Evolutionary conservation across 2,329 filamentous ascomycete species (phyloP).

Genomic region (Beauveria asiatica): DNA sequence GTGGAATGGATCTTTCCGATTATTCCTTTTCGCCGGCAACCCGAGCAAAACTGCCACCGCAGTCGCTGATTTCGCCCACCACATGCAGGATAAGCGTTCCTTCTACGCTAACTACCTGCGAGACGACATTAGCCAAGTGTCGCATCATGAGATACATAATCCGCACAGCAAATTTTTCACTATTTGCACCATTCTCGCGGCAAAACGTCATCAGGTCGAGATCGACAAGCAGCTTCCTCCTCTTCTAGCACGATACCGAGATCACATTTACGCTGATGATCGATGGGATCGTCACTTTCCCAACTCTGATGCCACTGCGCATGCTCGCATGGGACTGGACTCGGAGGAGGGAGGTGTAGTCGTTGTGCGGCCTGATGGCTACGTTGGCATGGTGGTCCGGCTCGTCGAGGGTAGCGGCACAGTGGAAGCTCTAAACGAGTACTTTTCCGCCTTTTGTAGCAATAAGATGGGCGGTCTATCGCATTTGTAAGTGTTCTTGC

Average conservation of each 20-base stretch:
- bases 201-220: conserved; percentile 59
- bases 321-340: conserved; percentile 78
- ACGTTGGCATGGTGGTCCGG: conserved; percentile 68
- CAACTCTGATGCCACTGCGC: conserved; percentile 62
- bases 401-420: conserved; percentile 71
- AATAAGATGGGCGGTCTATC: conserved; percentile 41
- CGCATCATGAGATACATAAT: conserved; percentile 73
- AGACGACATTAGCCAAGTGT: conserved; percentile 51
- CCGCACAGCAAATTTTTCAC: conserved; percentile 80
- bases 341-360: conserved; percentile 68
- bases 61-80: conserved; percentile 59
- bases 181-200: conserved; percentile 66
- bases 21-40: conserved; percentile 78
- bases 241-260: conserved; percentile 64
- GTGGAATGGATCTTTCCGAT: conserved; percentile 76
- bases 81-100: conserved; percentile 56
- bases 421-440: conserved; percentile 71
- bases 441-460: conserved; percentile 66
- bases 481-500: conserved; percentile 17
- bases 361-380: conserved; percentile 79
- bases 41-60: conserved; percentile 51
- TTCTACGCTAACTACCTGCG: conserved; percentile 64
- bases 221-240: conserved; percentile 62
- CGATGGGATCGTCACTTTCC: conserved; percentile 63
- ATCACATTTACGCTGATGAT: conserved; percentile 83